Percentiles rank a stretch among this genome's conserved stretches.
These are phyloP conservation scores for Colletotrichum tanaceti DNA, from an alignment of 2,329 filamentous ascomycete genomes.

Conservation along the genomic window DNA sequence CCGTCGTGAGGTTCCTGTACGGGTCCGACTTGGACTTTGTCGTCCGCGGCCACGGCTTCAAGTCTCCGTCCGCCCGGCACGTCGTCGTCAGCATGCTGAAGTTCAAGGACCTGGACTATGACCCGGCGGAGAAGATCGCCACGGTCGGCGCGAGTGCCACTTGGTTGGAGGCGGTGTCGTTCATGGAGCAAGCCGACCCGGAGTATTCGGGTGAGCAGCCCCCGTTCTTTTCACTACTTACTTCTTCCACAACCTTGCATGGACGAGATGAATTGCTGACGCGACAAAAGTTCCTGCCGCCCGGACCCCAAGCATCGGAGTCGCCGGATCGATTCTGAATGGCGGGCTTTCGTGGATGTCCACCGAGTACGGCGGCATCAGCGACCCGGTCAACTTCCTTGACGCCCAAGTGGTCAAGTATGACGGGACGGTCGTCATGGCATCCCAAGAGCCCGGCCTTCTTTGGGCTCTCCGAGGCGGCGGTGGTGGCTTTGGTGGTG, in stretches of 20 bases:
- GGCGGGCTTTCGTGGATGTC: conserved; percentile 29
- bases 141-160: conserved; percentile 25
- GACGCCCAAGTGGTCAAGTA: conserved; percentile 31
- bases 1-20: conserved; percentile 19
- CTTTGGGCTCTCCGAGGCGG: conserved; percentile 27
- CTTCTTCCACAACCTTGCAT: background rate
- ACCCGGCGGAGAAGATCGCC: conserved; percentile 24
- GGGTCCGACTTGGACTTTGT: conserved; percentile 15
- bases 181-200: conserved; percentile 25
- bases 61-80: conserved; percentile 22
- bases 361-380: conserved; percentile 20
- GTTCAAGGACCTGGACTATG: conserved; percentile 22
- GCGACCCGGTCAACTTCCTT: conserved; percentile 30
- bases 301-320: conserved; percentile 22
- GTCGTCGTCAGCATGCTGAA: conserved; percentile 28
- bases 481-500: conserved; percentile 29
- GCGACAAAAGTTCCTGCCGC: conserved; percentile 14
- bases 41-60: conserved; percentile 31
- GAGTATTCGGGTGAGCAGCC: conserved; percentile 10
- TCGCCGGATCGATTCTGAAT: conserved; percentile 21
- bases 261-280: background rate
- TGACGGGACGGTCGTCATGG: conserved; percentile 25
- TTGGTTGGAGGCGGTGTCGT: conserved; percentile 24
- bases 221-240: no score
- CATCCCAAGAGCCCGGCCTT: conserved; percentile 28